These are phyloP conservation scores for Alternaria hordeiaustralica DNA, from an alignment of 2,329 filamentous ascomycete genomes.

Conservation along the genomic window DNA sequence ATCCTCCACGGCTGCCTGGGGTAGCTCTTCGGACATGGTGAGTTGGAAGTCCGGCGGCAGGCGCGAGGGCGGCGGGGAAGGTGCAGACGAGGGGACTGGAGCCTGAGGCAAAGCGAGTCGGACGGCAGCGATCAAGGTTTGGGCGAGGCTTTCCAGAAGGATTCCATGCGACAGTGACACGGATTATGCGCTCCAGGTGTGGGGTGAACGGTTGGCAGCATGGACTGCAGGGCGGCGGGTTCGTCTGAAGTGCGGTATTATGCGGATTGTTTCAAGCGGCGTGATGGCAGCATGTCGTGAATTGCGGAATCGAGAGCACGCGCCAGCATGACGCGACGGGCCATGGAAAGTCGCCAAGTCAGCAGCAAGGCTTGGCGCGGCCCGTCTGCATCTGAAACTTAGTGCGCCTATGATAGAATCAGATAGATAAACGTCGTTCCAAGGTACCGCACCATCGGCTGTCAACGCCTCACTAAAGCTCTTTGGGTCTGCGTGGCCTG, in stretches of 20 bases:
- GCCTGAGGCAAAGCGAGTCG: constrained; percentile 29
- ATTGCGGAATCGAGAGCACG: constrained; percentile 4
- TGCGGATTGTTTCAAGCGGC: constrained; percentile 37
- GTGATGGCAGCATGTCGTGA: not conserved
- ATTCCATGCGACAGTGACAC: constrained; percentile 23
- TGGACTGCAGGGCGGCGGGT: constrained; percentile 5
- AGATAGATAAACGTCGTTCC: constrained; percentile 24
- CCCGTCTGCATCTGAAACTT: constrained; percentile 31
- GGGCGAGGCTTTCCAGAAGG: constrained; percentile 35
- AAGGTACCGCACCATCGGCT: constrained; percentile 13
- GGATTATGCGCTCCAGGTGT: constrained; percentile 22
- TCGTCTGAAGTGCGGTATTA: constrained; percentile 13
- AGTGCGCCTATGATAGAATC: constrained; percentile 33
- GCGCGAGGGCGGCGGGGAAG: constrained; percentile 22
- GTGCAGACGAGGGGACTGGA: constrained; percentile 29
- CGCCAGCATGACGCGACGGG: constrained; percentile 25
- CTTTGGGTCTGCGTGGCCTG: not conserved
- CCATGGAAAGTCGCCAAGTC: constrained; percentile 17
- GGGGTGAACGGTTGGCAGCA: constrained; percentile 9
- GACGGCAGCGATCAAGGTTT: constrained; percentile 27
- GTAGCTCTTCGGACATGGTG: constrained; percentile 22
- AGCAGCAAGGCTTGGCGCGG: constrained; percentile 14
- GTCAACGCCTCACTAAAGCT: constrained; percentile 16
- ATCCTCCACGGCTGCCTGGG: constrained; percentile 18
- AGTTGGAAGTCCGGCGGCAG: not conserved